A percentile compares a stretch with the other conserved stretches of the same genome.
Evolutionary conservation across 163 green algal genomes (phyloP).

Genomic region (Prototheca wickerhamii): DNA sequence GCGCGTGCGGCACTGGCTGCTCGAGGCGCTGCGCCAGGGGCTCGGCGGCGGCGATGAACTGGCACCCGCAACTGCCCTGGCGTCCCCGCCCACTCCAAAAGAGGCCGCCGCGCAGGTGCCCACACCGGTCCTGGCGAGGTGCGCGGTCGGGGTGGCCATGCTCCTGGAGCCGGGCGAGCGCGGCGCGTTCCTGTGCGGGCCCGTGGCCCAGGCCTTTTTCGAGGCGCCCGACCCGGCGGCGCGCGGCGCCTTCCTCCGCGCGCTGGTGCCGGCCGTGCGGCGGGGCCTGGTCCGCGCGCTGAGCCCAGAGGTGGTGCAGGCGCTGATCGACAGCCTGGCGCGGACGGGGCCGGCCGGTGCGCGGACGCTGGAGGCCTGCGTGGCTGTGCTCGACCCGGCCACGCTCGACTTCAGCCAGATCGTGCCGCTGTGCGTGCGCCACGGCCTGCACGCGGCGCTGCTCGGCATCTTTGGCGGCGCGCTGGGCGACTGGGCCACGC

Average conservation of each 20-base stretch:
- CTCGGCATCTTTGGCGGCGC: conserved; percentile 65
- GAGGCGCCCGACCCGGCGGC: too few species aligned
- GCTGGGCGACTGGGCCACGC: conserved; percentile 67
- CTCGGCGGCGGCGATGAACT: too few species aligned
- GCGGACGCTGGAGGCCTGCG: conserved; percentile 72
- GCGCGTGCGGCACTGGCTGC: too few species aligned
- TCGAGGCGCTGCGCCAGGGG: too few species aligned
- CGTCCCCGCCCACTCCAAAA: neutral
- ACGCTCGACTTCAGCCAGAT: conserved; percentile 91
- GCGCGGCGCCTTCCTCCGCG: conserved; percentile 36
- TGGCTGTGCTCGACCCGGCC: conserved; percentile 83
- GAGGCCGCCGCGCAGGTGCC: too few species aligned
- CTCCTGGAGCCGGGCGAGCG: too few species aligned
- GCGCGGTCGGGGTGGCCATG: too few species aligned
- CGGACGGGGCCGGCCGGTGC: conserved; percentile 31
- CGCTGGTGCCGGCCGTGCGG: conserved; percentile 50
- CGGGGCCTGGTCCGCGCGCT: conserved; percentile 39
- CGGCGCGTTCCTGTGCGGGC: too few species aligned
- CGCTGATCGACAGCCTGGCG: conserved; percentile 65
- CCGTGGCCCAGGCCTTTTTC: too few species aligned
- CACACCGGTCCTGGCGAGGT: too few species aligned
- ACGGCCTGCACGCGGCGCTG: conserved; percentile 70
- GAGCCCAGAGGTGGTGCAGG: conserved; percentile 59
- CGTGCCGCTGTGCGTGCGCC: conserved; percentile 66
- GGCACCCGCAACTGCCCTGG: conserved; percentile 7